Conservation (phyloP, 768 basidiomycete species). For the Tubosaeta sp. region DNA sequence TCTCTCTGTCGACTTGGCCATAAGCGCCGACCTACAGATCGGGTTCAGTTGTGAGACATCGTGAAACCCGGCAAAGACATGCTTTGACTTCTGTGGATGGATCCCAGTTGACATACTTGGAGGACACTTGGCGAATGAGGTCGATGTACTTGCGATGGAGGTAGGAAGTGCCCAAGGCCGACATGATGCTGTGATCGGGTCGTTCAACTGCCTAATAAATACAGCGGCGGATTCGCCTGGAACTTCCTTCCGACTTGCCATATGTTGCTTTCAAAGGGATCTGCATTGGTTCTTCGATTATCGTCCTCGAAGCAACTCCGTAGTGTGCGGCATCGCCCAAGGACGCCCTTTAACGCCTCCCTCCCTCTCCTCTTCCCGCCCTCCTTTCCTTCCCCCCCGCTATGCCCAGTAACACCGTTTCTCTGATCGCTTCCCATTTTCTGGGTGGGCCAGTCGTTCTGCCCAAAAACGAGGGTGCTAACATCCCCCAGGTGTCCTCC, state of each 20-base stretch:
- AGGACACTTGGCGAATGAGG: conserved; percentile 27
- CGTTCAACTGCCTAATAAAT: too few relatives aligned
- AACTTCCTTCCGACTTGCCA: too few relatives aligned
- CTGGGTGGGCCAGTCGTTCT: conserved; percentile 13
- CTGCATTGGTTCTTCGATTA: conserved; percentile 25
- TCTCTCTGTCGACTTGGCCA: conserved; percentile 29
- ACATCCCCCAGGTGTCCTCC: conserved; percentile 25
- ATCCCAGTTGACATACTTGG: conserved; percentile 38
- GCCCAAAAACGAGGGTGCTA: not conserved
- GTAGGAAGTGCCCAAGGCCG: not conserved
- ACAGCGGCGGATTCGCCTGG: too few relatives aligned
- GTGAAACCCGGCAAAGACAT: not conserved
- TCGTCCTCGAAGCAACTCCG: conserved; percentile 31
- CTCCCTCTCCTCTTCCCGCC: not conserved
- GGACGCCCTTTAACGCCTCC: conserved; percentile 8
- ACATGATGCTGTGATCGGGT: not conserved
- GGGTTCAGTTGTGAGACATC: not conserved
- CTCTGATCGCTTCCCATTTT: conserved; percentile 27
- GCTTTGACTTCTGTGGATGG: conserved; percentile 26
- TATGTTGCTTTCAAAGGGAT: not conserved
- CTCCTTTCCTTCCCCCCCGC: not conserved
- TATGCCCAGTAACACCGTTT: conserved; percentile 13
- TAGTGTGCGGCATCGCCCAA: conserved; percentile 25
- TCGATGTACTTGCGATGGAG: conserved; percentile 33
- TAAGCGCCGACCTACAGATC: conserved; percentile 33